Evolutionary conservation across 2,329 filamentous ascomycete genomes (phyloP), one percentile per base, ranked within the genome.

Genomic region (Talaromyces atroroseus): DNA sequence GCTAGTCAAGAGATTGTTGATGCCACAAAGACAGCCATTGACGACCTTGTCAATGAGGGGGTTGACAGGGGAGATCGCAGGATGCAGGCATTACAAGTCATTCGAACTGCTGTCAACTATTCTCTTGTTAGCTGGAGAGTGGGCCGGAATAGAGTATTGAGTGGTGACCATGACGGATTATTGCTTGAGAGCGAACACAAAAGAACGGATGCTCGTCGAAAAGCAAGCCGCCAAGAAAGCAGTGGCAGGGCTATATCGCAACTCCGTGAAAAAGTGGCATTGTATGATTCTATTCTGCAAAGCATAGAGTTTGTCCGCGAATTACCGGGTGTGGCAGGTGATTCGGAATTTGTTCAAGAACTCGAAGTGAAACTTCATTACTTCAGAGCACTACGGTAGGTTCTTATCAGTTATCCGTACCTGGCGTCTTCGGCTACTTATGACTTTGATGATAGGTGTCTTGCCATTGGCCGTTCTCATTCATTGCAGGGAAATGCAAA

Each of bases 101-200:
- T 92, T 3, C 87, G 89, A 59, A 95, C 95, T 0, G 91, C 92
- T 1, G 90, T 97, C 56, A 95, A 94, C 72, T 97, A 95, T 71
- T 89, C 90, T 62, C 84, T 96, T 72, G 88, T 99, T 56, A 92
- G 90, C 67, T 97, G 92, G 92, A 83, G 94, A 70, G 89, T 97
- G 61, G 92, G 92, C 24, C 86, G 94, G 49, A 97, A 99, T 72
- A 82, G 94, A 54, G 87, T 96, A 0, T 77, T 99, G 60, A 89
- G 90, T 52, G 92, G 92, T n/a, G 77, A 82, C 6, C 80, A 88
- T 54, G 92, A 97, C 64, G 92, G 92, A 2, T 81, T 89, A 16
- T 71, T 80, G 1, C 78, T 84, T 58, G 72, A 77, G 14, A 11
- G 38, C 20, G 57, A 56, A 38, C 72, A 77, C 46, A 62, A 62